A percentile compares a stretch with the other conserved stretches of the same genome.
These are phyloP conservation scores for Fragilaria crotonensis DNA, from an alignment of 108 stramenopile species.

Conservation along the genomic window DNA sequence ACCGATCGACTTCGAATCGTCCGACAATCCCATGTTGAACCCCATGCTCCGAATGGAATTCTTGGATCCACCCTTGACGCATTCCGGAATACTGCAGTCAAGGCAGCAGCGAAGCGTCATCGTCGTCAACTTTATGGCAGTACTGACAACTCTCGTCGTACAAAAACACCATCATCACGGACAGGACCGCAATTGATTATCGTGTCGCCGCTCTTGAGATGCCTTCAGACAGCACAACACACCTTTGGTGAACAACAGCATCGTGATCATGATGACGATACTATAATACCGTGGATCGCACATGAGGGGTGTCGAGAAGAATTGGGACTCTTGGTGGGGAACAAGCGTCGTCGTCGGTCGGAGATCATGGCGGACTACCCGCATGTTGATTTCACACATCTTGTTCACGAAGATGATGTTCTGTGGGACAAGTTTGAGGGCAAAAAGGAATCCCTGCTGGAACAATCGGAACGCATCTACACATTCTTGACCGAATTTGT, in stretches of 20 bases:
- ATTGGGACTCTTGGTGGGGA: slow-evolving; percentile 44
- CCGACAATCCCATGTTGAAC: slow-evolving; percentile 39
- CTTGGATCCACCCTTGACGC: slow-evolving; percentile 53
- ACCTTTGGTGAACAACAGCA: slow-evolving; percentile 23
- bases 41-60: slow-evolving; percentile 47
- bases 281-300: slow-evolving; percentile 39
- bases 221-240: slow-evolving; percentile 51
- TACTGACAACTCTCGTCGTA: no score
- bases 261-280: neutral
- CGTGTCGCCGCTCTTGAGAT: slow-evolving; percentile 43
- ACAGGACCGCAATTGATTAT: slow-evolving; percentile 48
- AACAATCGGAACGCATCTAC: slow-evolving; percentile 43
- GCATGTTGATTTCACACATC: slow-evolving; percentile 33
- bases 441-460: slow-evolving; percentile 21
- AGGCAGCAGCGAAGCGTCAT: slow-evolving; percentile 13
- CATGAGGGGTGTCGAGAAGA: slow-evolving; percentile 68
- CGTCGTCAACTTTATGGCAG: slow-evolving; percentile 12
- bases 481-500: slow-evolving; percentile 49
- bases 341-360: slow-evolving; percentile 38
- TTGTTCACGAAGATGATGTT: slow-evolving; percentile 34
- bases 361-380: slow-evolving; percentile 39
- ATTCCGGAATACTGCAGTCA: slow-evolving; percentile 33
- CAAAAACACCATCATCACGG: no score
- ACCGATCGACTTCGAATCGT: slow-evolving; percentile 31
- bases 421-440: slow-evolving; percentile 28